Evolutionary conservation across 169 alveolate species (phyloP), one percentile per base, ranked within the genome.

Genomic region (Cryptosporidium parvum): DNA sequence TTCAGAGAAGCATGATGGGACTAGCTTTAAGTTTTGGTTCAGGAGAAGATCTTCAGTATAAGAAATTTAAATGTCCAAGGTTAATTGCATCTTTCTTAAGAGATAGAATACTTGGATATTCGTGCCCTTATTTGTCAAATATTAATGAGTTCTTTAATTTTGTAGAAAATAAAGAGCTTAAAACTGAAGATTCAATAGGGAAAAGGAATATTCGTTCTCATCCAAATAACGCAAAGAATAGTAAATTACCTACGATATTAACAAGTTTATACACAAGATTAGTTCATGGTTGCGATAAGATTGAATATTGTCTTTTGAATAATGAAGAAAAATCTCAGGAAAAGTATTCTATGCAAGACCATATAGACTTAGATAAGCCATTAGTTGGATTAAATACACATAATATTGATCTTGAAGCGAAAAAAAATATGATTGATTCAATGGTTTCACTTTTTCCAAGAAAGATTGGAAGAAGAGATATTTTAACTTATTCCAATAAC

Each of bases 31-130:
- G 80, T 48, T 80, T 80, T 23, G 45, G 68, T 23, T 62, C 75
- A n/a, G 73, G 75, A 10, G 89, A 80, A 12, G 29, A 80, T 62
- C 67, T 59, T 18, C 39, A 80, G 65, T 80, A 62, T 62, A 37
- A 44, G 26, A 65, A 65, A 48, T 16, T 80, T 8, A 80, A 80
- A n/a, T 80, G 89, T 37, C 89, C 89, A n/a, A 80, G 75, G 39
- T 61, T 65, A n/a, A 80, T 80, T 59, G 89, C 89, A 45, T 69
- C 89, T 1, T 80, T 80, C 31, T 67, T 61, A 26, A 59, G 89
- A 18, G 89, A 80, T 26, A 59, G 89, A 51, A 80, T 80, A 39
- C 67, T 80, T 23, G 89, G 89, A 6, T 80, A 62, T 31, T 80
- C 89, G 2, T 80, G 89, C 53, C 89, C 89, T n/a, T 62, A 80